Evolutionary conservation across 352 stramenopile genomes (phyloP).

Genomic region (Phytophthora sansomeana): DNA sequence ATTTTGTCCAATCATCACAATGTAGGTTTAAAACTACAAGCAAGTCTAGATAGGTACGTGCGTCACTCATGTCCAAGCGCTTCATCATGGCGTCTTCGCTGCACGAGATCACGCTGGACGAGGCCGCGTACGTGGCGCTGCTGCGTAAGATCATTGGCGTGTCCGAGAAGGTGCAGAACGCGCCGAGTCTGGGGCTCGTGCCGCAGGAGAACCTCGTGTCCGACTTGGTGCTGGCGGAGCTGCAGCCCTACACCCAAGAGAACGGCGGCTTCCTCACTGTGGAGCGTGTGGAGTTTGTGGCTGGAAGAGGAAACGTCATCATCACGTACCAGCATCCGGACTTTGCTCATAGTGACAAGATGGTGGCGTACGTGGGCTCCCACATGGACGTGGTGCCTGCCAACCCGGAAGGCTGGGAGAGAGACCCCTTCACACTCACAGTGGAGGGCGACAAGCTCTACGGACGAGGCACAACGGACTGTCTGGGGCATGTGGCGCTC

Average conservation of each 20-base stretch:
- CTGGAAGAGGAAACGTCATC: constrained; percentile 89
- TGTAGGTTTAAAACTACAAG: no score
- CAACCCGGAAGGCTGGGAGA: constrained; percentile 88
- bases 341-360: constrained; percentile 58
- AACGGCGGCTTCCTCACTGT: constrained; percentile 78
- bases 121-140: constrained; percentile 85
- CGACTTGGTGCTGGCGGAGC: constrained; percentile 83
- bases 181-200: constrained; percentile 69
- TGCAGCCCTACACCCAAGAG: constrained; percentile 79
- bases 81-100: constrained; percentile 45
- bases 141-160: constrained; percentile 89
- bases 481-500: constrained; percentile 91
- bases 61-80: no score
- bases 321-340: constrained; percentile 87
- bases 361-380: constrained; percentile 86
- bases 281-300: constrained; percentile 82
- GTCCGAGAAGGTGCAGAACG: constrained; percentile 79
- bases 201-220: constrained; percentile 88
- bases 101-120: constrained; percentile 64
- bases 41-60: no score
- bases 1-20: no score
- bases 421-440: constrained; percentile 88
- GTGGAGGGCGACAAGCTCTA: constrained; percentile 93
- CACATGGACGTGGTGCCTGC: constrained; percentile 94
- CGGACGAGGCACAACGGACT: constrained; percentile 92